Evolutionary conservation across 2,329 filamentous ascomycete genomes (phyloP).

Genomic region (Niveomyces coronatus): DNA sequence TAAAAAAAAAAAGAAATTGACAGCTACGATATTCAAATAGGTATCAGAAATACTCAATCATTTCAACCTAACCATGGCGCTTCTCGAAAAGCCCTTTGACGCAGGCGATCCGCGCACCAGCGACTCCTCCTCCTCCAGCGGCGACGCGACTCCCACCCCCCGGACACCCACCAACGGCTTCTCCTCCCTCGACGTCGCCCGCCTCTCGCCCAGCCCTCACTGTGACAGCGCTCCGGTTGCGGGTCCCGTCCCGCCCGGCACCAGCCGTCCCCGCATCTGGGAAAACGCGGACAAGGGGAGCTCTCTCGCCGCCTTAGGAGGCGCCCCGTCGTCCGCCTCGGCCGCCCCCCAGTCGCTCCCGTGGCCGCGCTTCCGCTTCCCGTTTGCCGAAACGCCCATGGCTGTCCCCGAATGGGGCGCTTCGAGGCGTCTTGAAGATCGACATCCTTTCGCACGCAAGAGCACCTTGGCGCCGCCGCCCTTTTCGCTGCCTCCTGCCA

Average conservation of each 20-base stretch:
- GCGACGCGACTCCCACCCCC: neutral
- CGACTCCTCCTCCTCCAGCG: neutral
- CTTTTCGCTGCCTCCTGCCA: too few relatives aligned
- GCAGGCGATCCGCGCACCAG: neutral
- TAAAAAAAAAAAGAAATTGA: too few relatives aligned
- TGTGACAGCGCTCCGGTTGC: neutral
- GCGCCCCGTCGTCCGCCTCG: neutral
- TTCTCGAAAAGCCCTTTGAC: neutral
- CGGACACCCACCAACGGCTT: neutral
- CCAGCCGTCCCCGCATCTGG: neutral
- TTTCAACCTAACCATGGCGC: conserved; percentile 1
- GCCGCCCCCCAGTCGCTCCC: neutral
- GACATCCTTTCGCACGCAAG: too few relatives aligned
- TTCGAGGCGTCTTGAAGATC: too few relatives aligned
- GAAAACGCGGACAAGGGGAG: neutral
- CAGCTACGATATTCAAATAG: too few relatives aligned
- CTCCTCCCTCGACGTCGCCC: neutral
- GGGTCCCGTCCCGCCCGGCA: neutral
- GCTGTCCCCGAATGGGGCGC: too few relatives aligned
- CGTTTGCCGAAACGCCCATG: neutral
- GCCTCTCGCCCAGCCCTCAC: neutral
- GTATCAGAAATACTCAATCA: too few relatives aligned
- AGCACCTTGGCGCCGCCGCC: too few relatives aligned
- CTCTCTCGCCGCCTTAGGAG: too few relatives aligned
- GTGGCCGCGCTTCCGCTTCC: neutral